These are phyloP conservation scores for Aspergillus aculeatinus DNA, from an alignment of 2,329 filamentous ascomycete species.

Conservation along the genomic window DNA sequence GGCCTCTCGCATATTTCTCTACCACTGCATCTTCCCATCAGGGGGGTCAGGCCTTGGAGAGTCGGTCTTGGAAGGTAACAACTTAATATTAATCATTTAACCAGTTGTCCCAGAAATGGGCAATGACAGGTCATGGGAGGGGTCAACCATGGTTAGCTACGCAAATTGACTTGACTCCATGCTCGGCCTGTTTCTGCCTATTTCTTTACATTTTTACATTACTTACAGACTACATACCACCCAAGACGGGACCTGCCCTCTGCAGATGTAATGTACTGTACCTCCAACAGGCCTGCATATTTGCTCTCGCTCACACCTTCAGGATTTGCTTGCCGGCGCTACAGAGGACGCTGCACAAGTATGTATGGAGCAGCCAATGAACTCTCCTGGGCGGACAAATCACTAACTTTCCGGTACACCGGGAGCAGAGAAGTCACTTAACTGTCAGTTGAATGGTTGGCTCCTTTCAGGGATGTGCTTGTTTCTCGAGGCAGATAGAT, in stretches of 20 bases:
- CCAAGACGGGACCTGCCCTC: not conserved
- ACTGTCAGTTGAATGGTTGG: constrained; percentile 9
- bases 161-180: not conserved
- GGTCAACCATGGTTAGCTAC: constrained; percentile 2
- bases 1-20: not conserved
- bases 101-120: not conserved
- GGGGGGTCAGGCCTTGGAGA: not conserved
- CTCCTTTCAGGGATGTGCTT: not conserved
- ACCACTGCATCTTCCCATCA: not conserved
- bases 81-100: too few species aligned
- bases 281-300: constrained; percentile 12
- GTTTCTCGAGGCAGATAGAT: constrained; percentile 3
- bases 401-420: constrained; percentile 9
- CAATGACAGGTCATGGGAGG: not conserved
- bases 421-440: constrained; percentile 10
- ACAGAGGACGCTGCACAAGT: not conserved
- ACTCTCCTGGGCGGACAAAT: constrained; percentile 12
- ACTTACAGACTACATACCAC: not conserved
- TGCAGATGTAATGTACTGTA: not conserved
- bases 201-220: constrained; percentile 1
- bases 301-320: not conserved
- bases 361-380: constrained; percentile 15
- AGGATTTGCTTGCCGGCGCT: not conserved
- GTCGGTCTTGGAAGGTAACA: too few species aligned
- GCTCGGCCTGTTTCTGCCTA: not conserved